Evolutionary conservation across 1,139 yeast species (phyloP), one percentile per base, ranked within the genome.

Genomic region (Suhomyces ambrosiae): DNA sequence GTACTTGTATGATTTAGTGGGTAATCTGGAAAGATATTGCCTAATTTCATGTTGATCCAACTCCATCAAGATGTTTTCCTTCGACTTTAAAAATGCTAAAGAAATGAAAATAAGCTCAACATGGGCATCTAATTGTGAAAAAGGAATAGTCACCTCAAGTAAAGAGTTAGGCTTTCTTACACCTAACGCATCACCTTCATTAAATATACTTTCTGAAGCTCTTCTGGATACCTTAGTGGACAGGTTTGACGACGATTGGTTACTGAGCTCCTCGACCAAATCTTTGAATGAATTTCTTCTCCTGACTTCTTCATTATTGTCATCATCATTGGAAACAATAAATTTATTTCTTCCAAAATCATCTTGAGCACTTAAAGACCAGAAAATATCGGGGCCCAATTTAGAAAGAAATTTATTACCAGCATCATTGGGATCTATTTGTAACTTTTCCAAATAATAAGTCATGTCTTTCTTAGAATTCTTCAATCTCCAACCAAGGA

Each of bases 21-120:
- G 72, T 40, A 67, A 68, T 40, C 85, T 74, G 38, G 81, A 79
- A 45, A 90, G 69, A 49, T 80, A 81, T 55, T 89, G 95, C 33
- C 90, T 72, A 27, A 88, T 86, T 63, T 90, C 97, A 48, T 87
- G 82, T 56, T 86, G 95, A 54, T 90, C 97, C 46, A 88, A 78
- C 55, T 90, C 97, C 46, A 87, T 73, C 41, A 90, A 71, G 27
- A 84, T 79, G 49, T 80, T 79, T 52, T 86, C 90, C 58, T 86
- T 84, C 33, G 92, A 80, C 58, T 87, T 88, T 46, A 90, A 68
- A 35, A 89, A 75, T 1, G 96, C 89, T 37, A 89, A 67, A 35
- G 88, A 80, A 7, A 86, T 78, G 56, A 88, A 90, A 2, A 86
- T 64, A 31, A 89, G 73, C 61, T 86, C 92, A 25, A 82, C 72